Evolutionary conservation across 768 basidiomycete species (phyloP).

Genomic region (Panaeolus cyanescens): DNA sequence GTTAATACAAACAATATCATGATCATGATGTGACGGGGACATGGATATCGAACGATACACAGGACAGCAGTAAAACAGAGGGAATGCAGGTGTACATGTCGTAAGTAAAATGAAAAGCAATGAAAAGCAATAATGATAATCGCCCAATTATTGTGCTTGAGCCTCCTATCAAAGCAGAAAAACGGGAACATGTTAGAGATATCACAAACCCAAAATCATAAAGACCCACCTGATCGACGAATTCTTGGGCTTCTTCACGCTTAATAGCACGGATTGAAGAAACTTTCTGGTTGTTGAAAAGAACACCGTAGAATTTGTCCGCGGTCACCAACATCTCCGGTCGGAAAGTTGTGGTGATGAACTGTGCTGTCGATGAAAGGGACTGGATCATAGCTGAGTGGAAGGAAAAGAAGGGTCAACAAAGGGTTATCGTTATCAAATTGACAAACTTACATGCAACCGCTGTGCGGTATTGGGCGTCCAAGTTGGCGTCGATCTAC

Average conservation of each 20-base stretch:
- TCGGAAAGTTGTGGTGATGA: constrained; percentile 98
- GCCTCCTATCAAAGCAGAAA: constrained; percentile 24
- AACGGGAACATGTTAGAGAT: neutral
- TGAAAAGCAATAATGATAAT: constrained; percentile 4
- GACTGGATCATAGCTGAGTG: constrained; percentile 98
- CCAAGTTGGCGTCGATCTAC: constrained; percentile 95
- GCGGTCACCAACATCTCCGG: constrained; percentile 96
- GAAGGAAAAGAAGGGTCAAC: constrained; percentile 1
- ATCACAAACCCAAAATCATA: neutral
- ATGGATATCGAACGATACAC: neutral
- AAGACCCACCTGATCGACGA: constrained; percentile 79
- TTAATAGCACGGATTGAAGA: constrained; percentile 87
- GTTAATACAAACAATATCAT: neutral
- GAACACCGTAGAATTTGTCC: constrained; percentile 96
- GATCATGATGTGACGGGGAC: neutral
- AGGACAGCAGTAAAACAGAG: neutral
- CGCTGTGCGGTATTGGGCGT: constrained; percentile 96
- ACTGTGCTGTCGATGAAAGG: constrained; percentile 84
- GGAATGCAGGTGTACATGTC: neutral
- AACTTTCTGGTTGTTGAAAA: constrained; percentile 96
- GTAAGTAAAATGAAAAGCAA: constrained; percentile 3
- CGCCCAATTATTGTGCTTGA: constrained; percentile 27
- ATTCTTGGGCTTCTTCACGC: constrained; percentile 89
- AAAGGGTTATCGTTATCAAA: neutral
- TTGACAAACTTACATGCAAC: constrained; percentile 73